Evolutionary conservation across 495 filamentous ascomycete species (phyloP), one percentile per base, ranked within the genome.

Genomic region (Penicillium malachiteum): DNA sequence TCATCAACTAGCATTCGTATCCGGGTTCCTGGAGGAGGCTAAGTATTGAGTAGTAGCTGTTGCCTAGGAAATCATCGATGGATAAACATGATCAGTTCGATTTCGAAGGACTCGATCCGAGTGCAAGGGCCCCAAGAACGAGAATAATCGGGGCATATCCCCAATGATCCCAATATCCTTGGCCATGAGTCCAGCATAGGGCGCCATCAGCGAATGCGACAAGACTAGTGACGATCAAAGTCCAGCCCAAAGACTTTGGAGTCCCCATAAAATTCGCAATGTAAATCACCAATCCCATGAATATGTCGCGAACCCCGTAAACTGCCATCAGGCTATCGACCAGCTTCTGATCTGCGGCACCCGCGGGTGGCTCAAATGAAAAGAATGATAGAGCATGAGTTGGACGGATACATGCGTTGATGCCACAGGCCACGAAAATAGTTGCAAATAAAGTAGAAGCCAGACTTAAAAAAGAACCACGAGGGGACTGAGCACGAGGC

Each of bases 81-180:
- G 4, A 26, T 26, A 26, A 26, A 26, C 21, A 26, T 26, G 21
- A 26, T 26, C 21, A 26, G 21, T 26, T 26, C 21, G 21, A 26
- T 26, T 26, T 26, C 21, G 21, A 26, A 26, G 21, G 21, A 26
- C 21, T 26, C 21, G 21, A 26, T 26, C 21, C 21, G 21, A 26
- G 12, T 40, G 8, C 40, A 48, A 47, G 43, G 16, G 33, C 58
- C 13, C 75, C 78, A 41, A 76, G 58, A 11, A 60, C 54, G 12
- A 63, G 56, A 26, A 78, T 48, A 46, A 77, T 47, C 12, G 76
- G 77, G 17, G 77, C 79, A 70, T 83, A 83, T 7, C 75, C 72
- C 78, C 79, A 84, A 60, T 84, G 82, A 62, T 71, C 75, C 80
- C 76, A 78, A 57, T 82, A 61, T 17, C 78, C 80, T 30, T 67